These are phyloP conservation scores for Colletotrichum orchidophilum DNA, from an alignment of 2,329 filamentous ascomycete species.

Conservation along the genomic window DNA sequence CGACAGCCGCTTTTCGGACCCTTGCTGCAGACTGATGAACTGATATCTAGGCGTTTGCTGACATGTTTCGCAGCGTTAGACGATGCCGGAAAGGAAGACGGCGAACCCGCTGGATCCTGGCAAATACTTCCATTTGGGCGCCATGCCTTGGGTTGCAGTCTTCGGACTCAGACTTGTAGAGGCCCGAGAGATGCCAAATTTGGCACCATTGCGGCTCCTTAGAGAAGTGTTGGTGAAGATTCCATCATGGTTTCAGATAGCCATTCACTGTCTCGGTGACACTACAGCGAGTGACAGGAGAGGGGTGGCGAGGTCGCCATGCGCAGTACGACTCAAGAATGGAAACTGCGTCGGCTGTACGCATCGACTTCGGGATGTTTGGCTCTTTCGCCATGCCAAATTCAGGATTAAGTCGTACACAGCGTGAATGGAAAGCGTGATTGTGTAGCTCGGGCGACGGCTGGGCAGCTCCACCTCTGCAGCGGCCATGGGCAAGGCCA, in stretches of 20 bases:
- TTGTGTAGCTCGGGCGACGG: slow-evolving; percentile 29
- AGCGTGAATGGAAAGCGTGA: slow-evolving; percentile 42
- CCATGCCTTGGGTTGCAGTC: neutral
- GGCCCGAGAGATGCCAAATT: slow-evolving; percentile 11
- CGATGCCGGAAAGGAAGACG: neutral
- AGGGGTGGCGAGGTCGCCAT: slow-evolving; percentile 35
- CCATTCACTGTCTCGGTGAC: slow-evolving; percentile 42
- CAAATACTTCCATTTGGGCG: slow-evolving; percentile 1
- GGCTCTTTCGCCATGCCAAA: slow-evolving; percentile 42
- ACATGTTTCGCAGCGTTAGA: neutral
- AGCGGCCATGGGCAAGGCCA: slow-evolving; percentile 23
- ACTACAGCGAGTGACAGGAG: slow-evolving; percentile 46
- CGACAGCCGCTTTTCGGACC: neutral
- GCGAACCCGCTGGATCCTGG: slow-evolving; percentile 24
- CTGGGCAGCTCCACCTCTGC: slow-evolving; percentile 10
- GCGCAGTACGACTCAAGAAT: slow-evolving; percentile 37
- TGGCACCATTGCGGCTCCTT: neutral
- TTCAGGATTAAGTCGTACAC: slow-evolving; percentile 41
- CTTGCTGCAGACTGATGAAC: slow-evolving; percentile 10
- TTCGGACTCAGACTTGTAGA: neutral
- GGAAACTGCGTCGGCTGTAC: slow-evolving; percentile 42
- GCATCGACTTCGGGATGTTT: slow-evolving; percentile 46
- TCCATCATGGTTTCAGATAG: slow-evolving; percentile 42
- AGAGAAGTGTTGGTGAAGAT: slow-evolving; percentile 29
- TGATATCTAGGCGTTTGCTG: slow-evolving; percentile 20